phyloP scores from a whole-genome alignment of 2,329 filamentous ascomycete genomes.

The Pseudocercospora ulei region DNA sequence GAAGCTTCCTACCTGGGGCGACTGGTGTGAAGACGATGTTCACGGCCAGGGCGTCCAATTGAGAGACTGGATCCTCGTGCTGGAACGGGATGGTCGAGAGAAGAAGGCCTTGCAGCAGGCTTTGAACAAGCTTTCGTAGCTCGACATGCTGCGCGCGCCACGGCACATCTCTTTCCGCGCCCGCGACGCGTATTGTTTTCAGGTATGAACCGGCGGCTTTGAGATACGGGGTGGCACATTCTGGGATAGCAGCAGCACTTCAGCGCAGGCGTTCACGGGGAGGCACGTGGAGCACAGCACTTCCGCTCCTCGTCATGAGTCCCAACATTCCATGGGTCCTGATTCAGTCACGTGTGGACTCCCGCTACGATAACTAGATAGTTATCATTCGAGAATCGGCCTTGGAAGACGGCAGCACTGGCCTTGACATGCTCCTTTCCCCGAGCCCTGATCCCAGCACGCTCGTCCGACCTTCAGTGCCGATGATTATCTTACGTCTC shows the following conservation, averaged over 20 bases:
- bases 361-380: constrained; percentile 3
- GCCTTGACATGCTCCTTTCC: neutral
- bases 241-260: constrained; percentile 1
- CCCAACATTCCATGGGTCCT: neutral
- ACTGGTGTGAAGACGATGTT: constrained; percentile 58
- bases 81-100: constrained; percentile 69
- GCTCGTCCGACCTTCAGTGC: neutral
- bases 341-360: constrained; percentile 4
- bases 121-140: constrained; percentile 19
- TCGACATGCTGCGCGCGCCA: neutral
- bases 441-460: neutral
- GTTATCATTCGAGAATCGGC: constrained; percentile 1
- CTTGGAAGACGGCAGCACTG: constrained; percentile 1
- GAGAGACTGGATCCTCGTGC: constrained; percentile 66
- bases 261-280: constrained; percentile 8
- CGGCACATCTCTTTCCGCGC: neutral
- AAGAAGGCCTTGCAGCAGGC: constrained; percentile 52
- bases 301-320: constrained; percentile 8
- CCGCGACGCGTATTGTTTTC: constrained; percentile 4
- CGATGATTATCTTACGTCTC: neutral
- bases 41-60: constrained; percentile 73
- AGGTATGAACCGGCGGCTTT: neutral
- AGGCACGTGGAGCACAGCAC: constrained; percentile 5
- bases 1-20: constrained; percentile 32
- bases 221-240: constrained; percentile 4